A percentile compares a stretch with the other conserved stretches of the same genome.
phyloP scores from a whole-genome alignment of 2,329 filamentous ascomycete genomes.

The Exophiala dermatitidis region DNA sequence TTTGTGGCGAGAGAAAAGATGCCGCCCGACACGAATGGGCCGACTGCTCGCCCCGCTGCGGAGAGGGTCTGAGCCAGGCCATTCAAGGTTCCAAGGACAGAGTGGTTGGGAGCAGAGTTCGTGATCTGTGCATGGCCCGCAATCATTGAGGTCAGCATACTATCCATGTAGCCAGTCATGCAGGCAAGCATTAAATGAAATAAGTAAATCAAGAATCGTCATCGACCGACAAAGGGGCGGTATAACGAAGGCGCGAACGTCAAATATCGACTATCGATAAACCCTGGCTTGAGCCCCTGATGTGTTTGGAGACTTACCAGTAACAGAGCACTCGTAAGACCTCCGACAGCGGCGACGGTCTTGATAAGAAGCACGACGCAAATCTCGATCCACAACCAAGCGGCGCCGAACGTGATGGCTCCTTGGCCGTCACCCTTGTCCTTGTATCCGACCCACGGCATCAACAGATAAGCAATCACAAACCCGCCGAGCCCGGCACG shows the following conservation, averaged over 20 bases:
- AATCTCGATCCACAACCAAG: conserved; percentile 74
- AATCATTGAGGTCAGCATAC: neutral
- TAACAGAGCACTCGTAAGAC: conserved; percentile 79
- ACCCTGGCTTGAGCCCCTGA: no score
- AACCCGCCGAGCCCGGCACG: conserved; percentile 70
- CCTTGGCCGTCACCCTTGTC: conserved; percentile 46
- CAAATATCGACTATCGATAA: no score
- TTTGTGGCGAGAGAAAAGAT: conserved; percentile 73
- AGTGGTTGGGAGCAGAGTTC: conserved; percentile 80
- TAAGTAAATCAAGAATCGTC: no score
- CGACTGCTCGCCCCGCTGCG: conserved; percentile 78
- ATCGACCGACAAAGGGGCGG: no score
- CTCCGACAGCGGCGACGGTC: conserved; percentile 82
- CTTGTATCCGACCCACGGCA: conserved; percentile 82
- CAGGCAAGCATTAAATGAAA: no score
- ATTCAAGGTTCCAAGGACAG: conserved; percentile 81
- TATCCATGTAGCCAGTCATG: no score
- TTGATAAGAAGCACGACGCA: conserved; percentile 75
- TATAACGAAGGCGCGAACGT: no score
- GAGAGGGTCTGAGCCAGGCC: conserved; percentile 90
- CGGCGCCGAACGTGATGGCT: conserved; percentile 52
- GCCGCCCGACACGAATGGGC: conserved; percentile 79
- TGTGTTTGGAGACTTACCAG: conserved; percentile 52
- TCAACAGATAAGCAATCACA: conserved; percentile 71
- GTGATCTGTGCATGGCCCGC: conserved; percentile 58